phyloP scores from a whole-genome alignment of 192 early-diverging fungal genomes.

The Chytriomyces sp. region DNA sequence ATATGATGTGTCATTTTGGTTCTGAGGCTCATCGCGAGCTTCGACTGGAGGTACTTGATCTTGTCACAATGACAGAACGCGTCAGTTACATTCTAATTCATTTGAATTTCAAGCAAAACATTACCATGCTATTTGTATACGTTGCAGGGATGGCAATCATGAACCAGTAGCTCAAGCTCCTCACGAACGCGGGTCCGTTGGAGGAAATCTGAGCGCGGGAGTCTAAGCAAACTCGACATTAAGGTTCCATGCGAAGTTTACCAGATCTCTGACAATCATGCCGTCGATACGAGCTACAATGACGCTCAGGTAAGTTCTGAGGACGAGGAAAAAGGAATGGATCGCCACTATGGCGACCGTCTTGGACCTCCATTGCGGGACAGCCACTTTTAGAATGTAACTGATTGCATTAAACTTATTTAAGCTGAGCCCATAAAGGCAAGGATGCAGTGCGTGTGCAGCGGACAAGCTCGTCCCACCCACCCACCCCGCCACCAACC shows the following conservation, averaged over 20 bases:
- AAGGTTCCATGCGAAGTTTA: conserved; percentile 37
- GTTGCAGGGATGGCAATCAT: conserved; percentile 93
- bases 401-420: background rate
- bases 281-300: conserved; percentile 92
- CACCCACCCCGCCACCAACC: background rate
- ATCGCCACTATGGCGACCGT: conserved; percentile 77
- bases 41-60: conserved; percentile 55
- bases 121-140: conserved; percentile 97
- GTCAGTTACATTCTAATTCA: background rate
- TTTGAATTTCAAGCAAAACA: conserved; percentile 23
- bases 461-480: background rate
- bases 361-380: conserved; percentile 78
- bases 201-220: conserved; percentile 61
- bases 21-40: conserved; percentile 49
- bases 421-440: conserved; percentile 52
- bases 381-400: conserved; percentile 77
- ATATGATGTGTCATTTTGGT: conserved; percentile 43
- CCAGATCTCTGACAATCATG: conserved; percentile 92
- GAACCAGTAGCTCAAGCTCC: conserved; percentile 85
- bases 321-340: conserved; percentile 84
- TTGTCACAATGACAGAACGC: too few relatives aligned
- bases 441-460: conserved; percentile 38
- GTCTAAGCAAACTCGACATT: background rate
- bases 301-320: conserved; percentile 89
- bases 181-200: conserved; percentile 76